phyloP scores from a whole-genome alignment of 306 rosid species.

The Casuarina glauca region DNA sequence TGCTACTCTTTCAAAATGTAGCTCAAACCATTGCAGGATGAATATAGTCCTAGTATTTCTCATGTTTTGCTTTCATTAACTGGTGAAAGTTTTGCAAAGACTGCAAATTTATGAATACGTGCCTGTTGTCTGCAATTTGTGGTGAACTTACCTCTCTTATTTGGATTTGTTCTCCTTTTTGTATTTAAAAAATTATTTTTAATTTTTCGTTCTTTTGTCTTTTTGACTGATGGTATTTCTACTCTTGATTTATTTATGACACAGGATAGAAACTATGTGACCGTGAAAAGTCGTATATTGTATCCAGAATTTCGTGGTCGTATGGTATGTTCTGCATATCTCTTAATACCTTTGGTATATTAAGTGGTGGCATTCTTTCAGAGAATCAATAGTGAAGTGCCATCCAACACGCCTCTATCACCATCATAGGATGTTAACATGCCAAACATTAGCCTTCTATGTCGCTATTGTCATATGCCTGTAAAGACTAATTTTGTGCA shows the following conservation, averaged over 20 bases:
- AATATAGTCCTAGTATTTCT: not conserved
- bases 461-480: not conserved
- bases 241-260: constrained; percentile 31
- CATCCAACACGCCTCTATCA: too few species aligned
- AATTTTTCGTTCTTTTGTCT: not conserved
- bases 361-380: not conserved
- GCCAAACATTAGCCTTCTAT: not conserved
- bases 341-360: constrained; percentile 4
- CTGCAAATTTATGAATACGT: not conserved
- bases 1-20: not conserved
- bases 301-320: constrained; percentile 98
- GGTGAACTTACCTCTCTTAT: constrained; percentile 7
- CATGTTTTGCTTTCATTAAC: not conserved
- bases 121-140: constrained; percentile 22
- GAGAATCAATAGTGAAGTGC: too few species aligned
- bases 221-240: constrained; percentile 9
- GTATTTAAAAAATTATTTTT: not conserved
- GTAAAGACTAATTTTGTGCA: not conserved
- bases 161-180: constrained; percentile 14
- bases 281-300: constrained; percentile 71
- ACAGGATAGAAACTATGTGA: constrained; percentile 87
- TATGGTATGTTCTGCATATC: constrained; percentile 65
- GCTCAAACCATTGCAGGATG: not conserved
- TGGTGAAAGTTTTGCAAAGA: not conserved
- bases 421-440: constrained; percentile 19